Percentiles rank a stretch among this genome's conserved stretches.
Conservation (phyloP, 176 grass and related monocot genomes). For the Tuctoria greenei region DNA sequence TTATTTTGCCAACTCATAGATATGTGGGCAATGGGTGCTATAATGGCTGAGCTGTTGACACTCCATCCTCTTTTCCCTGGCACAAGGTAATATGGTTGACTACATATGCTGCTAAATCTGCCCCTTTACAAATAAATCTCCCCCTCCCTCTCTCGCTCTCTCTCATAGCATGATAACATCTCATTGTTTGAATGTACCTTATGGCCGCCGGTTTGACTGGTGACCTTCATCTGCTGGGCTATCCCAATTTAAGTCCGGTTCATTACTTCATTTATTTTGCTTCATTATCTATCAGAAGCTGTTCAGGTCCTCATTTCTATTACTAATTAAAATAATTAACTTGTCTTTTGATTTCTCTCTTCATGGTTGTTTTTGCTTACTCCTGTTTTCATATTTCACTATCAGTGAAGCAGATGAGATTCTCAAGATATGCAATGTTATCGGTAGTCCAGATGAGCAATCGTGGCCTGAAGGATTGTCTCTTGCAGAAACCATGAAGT, state of each 20-base stretch:
- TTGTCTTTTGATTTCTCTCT: background rate
- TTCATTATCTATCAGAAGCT: background rate
- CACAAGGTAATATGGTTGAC: constrained; percentile 61
- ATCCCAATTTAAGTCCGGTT: background rate
- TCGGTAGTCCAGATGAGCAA: constrained; percentile 76
- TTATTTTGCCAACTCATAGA: constrained; percentile 49
- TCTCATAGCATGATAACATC: background rate
- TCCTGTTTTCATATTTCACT: constrained; percentile 17
- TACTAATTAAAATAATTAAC: background rate
- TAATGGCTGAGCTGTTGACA: constrained; percentile 96
- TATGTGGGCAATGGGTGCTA: constrained; percentile 99
- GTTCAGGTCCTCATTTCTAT: background rate
- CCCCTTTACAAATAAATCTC: background rate
- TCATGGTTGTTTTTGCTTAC: constrained; percentile 28
- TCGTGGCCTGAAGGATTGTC: constrained; percentile 87
- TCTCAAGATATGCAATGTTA: constrained; percentile 89
- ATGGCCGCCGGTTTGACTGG: background rate
- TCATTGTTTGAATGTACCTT: background rate
- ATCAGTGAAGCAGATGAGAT: constrained; percentile 94
- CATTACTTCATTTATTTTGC: constrained; percentile 6
- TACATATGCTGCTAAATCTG: constrained; percentile 10
- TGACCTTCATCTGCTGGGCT: background rate
- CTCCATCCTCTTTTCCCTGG: constrained; percentile 95
- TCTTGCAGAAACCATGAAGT: constrained; percentile 82
- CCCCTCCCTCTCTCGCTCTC: background rate